Base-by-base conservation (phyloP, 768 basidiomycete species). In the Hypholoma sublateritium region DNA sequence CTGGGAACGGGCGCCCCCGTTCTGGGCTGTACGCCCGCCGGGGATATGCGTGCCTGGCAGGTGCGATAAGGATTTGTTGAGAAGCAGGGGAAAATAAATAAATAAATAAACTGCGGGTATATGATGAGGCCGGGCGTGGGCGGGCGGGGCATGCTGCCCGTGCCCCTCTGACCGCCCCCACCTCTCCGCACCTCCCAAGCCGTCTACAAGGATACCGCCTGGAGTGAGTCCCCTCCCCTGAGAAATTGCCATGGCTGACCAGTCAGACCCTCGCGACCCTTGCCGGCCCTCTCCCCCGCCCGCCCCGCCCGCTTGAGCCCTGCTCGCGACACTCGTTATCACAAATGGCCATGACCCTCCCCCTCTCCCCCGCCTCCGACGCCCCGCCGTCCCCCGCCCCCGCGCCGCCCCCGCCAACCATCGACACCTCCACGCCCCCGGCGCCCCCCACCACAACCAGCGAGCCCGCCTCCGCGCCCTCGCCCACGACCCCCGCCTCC, bases 241-340 rank as follows among this genome's bases (percentile, higher is more conserved):
- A n/a, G 1, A 22, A 32, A 34, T 16, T 39, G 50, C 13, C 19
- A 22, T 34, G 17, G 34, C 35, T 36, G 44, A 41, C 41, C 32
- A 49, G 39, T 34, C 67, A 91, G 87, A 83, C 46, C 82, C 91
- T 93, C 90, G 90, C 90, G 90, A 93, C 91, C 91, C 91, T 93
- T 92, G 86, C 80, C 88, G 89, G 88, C 86, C 82, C 88, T 6
- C 70, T 59, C 60, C 62, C 63, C 64, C 67, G 59, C 39, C 53
- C 24, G 52, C 63, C 32, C 36, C 53, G 41, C 50, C 74, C 84
- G 86, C 86, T 87, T 84, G 86, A 88, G 88, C 81, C 70, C 76
- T 70, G 81, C 86, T 88, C 86, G 86, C 85, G 79, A 72, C 63
- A 57, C 50, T 22, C 56, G 8, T 17, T 25, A 34, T 46, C 14